phyloP scores from a whole-genome alignment of 2,329 filamentous ascomycete genomes.

The Penicillium sp. region DNA sequence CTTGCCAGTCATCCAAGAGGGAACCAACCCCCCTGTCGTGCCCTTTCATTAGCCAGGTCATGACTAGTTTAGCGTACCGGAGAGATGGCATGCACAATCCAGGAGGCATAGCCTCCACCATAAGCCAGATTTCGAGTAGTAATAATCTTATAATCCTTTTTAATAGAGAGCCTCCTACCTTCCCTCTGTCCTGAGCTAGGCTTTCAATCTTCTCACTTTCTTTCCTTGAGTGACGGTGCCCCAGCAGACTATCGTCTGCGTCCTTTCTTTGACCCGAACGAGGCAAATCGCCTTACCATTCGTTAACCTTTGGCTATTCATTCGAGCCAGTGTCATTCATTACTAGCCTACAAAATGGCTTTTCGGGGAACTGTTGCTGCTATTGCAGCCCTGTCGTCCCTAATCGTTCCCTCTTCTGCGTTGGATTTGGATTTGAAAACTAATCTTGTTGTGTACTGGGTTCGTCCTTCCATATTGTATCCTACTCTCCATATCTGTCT shows the following conservation, averaged over 20 bases:
- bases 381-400: conserved; percentile 36
- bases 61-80: neutral
- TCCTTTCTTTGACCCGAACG: conserved; percentile 53
- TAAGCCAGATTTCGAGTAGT: neutral
- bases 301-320: conserved; percentile 33
- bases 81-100: neutral
- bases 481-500: neutral
- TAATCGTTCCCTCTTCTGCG: conserved; percentile 38
- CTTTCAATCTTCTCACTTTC: conserved; percentile 7
- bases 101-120: conserved; percentile 1
- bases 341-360: conserved; percentile 39
- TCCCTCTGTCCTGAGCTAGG: neutral
- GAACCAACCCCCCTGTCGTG: neutral
- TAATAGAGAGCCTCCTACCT: neutral
- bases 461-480: conserved; percentile 23
- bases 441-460: conserved; percentile 58
- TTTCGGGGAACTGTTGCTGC: conserved; percentile 37
- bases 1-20: neutral
- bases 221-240: conserved; percentile 20
- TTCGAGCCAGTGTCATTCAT: conserved; percentile 37
- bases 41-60: neutral
- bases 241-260: conserved; percentile 52
- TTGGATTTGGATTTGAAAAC: conserved; percentile 46
- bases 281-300: conserved; percentile 34
- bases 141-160: neutral